A percentile compares a stretch with the other conserved stretches of the same genome.
These are phyloP conservation scores for Paraconiothyrium sp. DNA, from an alignment of 2,329 filamentous ascomycete species.

Conservation along the genomic window DNA sequence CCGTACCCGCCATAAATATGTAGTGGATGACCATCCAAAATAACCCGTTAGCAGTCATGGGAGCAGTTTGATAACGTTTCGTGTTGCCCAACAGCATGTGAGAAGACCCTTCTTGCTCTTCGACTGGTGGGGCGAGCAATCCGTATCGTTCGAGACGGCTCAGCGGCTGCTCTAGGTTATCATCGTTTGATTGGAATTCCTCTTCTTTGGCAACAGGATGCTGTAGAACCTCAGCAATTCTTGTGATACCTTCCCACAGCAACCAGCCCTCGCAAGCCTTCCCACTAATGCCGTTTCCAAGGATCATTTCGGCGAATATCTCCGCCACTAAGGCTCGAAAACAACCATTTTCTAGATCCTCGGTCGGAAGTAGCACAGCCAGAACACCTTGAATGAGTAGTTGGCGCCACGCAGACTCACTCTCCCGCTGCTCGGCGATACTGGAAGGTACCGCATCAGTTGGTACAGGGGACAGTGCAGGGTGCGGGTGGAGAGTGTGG, in stretches of 20 bases:
- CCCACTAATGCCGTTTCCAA: conserved; percentile 82
- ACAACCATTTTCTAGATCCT: conserved; percentile 89
- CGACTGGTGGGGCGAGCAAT: conserved; percentile 56
- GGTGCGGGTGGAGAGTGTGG: conserved; percentile 83
- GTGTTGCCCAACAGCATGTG: conserved; percentile 27
- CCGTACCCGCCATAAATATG: conserved; percentile 62
- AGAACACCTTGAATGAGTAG: conserved; percentile 85
- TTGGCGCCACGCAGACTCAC: conserved; percentile 86
- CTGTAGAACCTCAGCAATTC: conserved; percentile 65
- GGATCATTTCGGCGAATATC: conserved; percentile 87
- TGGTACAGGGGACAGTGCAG: conserved; percentile 81
- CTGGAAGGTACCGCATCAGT: conserved; percentile 61
- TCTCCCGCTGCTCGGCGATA: conserved; percentile 71
- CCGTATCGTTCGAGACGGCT: conserved; percentile 67
- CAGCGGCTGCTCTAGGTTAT: conserved; percentile 36
- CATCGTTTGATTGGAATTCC: conserved; percentile 38
- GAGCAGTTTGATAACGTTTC: conserved; percentile 26
- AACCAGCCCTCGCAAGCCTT: conserved; percentile 89
- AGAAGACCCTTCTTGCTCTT: conserved; percentile 32
- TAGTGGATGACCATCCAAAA: conserved; percentile 68
- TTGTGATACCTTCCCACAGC: conserved; percentile 84
- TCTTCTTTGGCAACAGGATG: conserved; percentile 43
- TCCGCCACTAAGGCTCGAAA: conserved; percentile 84
- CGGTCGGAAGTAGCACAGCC: conserved; percentile 85
- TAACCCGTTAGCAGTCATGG: conserved; percentile 43